Percentiles rank a stretch among this genome's conserved stretches.
These are phyloP conservation scores for Penicillium lagena DNA, from an alignment of 495 filamentous ascomycete species.

Conservation along the genomic window DNA sequence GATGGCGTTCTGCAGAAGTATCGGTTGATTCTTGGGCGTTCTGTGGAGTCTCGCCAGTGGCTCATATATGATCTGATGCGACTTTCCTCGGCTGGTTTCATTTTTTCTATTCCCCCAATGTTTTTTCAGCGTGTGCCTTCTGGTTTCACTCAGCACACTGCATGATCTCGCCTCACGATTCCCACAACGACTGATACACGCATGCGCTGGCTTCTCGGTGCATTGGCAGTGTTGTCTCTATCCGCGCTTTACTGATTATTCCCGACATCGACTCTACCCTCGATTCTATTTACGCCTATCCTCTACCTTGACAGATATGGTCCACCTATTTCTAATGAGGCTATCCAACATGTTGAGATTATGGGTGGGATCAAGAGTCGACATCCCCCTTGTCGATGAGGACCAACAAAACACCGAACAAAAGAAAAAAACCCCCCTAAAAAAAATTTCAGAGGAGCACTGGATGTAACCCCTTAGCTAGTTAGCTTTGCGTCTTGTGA, in stretches of 20 bases:
- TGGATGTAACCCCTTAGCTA: conserved; percentile 12
- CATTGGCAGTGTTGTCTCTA: no score
- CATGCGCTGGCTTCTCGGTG: no score
- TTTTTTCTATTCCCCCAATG: conserved; percentile 2
- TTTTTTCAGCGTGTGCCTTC: not conserved
- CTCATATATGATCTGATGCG: not conserved
- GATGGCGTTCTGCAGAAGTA: conserved; percentile 16
- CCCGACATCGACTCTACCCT: not conserved
- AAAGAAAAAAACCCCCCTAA: conserved; percentile 9
- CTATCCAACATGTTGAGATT: no score
- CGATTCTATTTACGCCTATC: not conserved
- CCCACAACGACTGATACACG: no score
- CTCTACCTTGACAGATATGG: not conserved
- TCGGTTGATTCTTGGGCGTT: conserved; percentile 14
- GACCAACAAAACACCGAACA: conserved; percentile 5
- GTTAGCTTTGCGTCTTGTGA: conserved; percentile 20
- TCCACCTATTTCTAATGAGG: no score
- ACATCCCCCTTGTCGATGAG: conserved; percentile 1
- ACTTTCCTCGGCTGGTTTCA: not conserved
- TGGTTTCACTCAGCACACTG: no score
- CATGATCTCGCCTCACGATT: not conserved
- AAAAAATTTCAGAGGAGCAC: conserved; percentile 24
- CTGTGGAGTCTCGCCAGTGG: conserved; percentile 4
- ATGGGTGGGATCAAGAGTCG: not conserved
- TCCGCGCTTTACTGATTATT: not conserved